These are phyloP conservation scores for Emergomyces orientalis DNA, from an alignment of 2,329 filamentous ascomycete species.

Conservation along the genomic window DNA sequence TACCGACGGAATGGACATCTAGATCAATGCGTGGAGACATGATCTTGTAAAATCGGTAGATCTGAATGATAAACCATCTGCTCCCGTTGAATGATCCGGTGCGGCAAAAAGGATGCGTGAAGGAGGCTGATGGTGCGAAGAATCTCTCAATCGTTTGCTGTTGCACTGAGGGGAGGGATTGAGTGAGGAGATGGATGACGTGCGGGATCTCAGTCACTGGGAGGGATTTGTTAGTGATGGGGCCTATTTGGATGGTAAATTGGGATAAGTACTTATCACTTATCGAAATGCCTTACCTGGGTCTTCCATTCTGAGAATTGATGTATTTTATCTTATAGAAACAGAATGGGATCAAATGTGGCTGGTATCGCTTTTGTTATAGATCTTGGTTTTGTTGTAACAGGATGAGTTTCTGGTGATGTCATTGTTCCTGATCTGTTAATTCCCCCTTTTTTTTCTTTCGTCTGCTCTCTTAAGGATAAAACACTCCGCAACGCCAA, in stretches of 20 bases:
- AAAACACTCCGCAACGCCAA: no score
- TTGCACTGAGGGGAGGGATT: constrained; percentile 58
- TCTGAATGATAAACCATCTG: constrained; percentile 54
- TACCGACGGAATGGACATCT: constrained; percentile 53
- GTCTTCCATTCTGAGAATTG: constrained; percentile 13
- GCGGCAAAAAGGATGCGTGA: constrained; percentile 69
- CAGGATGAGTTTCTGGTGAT: neutral
- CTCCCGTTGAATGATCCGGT: constrained; percentile 54
- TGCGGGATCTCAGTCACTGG: constrained; percentile 50
- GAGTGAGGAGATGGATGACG: constrained; percentile 60
- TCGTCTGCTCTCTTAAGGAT: no score
- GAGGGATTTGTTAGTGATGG: constrained; percentile 29
- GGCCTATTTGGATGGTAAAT: neutral
- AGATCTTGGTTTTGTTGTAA: no score
- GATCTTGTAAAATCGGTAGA: constrained; percentile 80
- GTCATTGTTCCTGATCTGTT: constrained; percentile 3
- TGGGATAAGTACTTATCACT: neutral
- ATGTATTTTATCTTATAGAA: neutral
- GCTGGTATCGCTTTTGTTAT: no score
- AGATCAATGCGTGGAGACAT: constrained; percentile 65
- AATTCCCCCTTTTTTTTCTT: no score
- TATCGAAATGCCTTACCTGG: constrained; percentile 17
- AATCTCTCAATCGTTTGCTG: constrained; percentile 57
- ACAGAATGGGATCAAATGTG: neutral
- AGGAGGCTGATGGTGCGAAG: constrained; percentile 62